Evolutionary conservation across 2,329 filamentous ascomycete genomes (phyloP).

Genomic region (Exophiala oligosperma): DNA sequence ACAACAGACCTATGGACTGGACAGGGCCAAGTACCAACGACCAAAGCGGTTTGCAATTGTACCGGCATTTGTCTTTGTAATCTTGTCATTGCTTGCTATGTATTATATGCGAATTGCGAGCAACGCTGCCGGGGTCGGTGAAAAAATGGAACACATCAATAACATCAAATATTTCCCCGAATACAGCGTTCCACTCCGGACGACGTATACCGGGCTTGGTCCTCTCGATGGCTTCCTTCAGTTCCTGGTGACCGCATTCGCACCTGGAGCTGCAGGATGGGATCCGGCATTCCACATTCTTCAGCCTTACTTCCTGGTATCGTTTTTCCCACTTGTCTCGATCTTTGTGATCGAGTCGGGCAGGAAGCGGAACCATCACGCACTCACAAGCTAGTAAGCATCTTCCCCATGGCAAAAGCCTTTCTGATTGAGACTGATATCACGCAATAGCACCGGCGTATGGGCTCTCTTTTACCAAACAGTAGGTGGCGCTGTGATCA

Average conservation of each 20-base stretch:
- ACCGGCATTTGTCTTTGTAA: neutral
- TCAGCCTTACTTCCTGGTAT: constrained; percentile 20
- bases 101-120: constrained; percentile 10
- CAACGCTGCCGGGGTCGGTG: constrained; percentile 1
- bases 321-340: constrained; percentile 19
- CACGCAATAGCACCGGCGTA: constrained; percentile 11
- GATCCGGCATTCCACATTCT: constrained; percentile 17
- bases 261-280: constrained; percentile 16
- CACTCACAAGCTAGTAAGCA: constrained; percentile 20
- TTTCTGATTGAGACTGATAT: neutral
- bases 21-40: no score
- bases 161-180: constrained; percentile 8
- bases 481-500: constrained; percentile 25
- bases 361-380: constrained; percentile 12
- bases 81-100: constrained; percentile 2
- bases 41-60: no score
- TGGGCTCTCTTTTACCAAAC: constrained; percentile 23
- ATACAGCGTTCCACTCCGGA: constrained; percentile 10
- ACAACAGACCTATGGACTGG: no score
- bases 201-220: constrained; percentile 15
- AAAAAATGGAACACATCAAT: constrained; percentile 13
- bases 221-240: constrained; percentile 12
- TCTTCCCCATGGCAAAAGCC: neutral
- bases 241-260: constrained; percentile 21
- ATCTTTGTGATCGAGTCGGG: constrained; percentile 19